Conservation (phyloP, 495 filamentous ascomycete species). For the Tuber aestivum region DNA sequence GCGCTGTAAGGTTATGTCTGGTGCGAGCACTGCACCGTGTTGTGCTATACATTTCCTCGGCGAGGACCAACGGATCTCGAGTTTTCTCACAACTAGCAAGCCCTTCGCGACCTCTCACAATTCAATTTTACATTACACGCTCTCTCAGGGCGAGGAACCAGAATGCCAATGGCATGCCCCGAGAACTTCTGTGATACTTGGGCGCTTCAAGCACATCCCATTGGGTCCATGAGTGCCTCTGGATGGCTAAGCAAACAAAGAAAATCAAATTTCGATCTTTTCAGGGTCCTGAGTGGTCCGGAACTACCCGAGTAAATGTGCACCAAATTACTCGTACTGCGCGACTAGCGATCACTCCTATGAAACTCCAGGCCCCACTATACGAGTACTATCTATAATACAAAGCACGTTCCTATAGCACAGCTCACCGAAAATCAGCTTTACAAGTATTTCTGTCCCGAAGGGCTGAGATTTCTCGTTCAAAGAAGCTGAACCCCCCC, state of each 20-base stretch:
- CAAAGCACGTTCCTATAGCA: neutral
- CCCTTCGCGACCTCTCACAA: neutral
- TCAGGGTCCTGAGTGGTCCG: neutral
- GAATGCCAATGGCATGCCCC: neutral
- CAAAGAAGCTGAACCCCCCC: neutral
- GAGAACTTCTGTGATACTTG: neutral
- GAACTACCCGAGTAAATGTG: neutral
- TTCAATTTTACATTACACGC: neutral
- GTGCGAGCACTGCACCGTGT: no score
- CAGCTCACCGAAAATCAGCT: neutral
- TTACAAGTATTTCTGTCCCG: neutral
- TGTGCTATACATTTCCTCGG: neutral
- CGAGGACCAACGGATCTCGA: neutral
- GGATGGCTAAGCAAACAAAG: neutral
- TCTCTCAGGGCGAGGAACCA: neutral
- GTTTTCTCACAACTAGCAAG: neutral
- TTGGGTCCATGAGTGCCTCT: neutral
- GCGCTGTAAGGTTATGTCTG: neutral
- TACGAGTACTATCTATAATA: neutral
- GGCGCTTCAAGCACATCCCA: neutral
- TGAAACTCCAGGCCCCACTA: neutral
- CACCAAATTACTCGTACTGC: neutral
- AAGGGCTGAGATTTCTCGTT: neutral
- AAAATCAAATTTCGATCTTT: neutral
- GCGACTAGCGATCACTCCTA: neutral